phyloP scores from a whole-genome alignment of 495 filamentous ascomycete species.

The Hypoxylon fuscum region DNA sequence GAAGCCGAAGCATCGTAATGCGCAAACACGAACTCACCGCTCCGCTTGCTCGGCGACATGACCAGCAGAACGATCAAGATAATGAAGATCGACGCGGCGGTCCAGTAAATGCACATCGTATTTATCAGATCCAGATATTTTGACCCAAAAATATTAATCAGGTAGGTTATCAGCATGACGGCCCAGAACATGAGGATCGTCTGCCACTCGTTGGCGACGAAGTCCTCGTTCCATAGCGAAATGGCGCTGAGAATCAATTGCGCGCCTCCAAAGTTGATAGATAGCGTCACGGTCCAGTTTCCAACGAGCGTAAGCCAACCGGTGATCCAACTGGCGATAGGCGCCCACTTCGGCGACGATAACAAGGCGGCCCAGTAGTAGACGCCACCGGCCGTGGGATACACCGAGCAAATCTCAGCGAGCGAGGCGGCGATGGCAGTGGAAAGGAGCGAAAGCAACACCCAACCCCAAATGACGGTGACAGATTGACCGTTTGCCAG shows the following conservation, averaged over 20 bases:
- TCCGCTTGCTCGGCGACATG: slow-evolving; percentile 68
- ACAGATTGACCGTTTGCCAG: slow-evolving; percentile 70
- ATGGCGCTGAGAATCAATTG: slow-evolving; percentile 67
- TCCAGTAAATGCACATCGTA: slow-evolving; percentile 68
- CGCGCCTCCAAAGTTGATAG: slow-evolving; percentile 72
- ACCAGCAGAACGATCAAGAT: slow-evolving; percentile 68
- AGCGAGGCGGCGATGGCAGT: slow-evolving; percentile 67
- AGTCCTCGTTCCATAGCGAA: slow-evolving; percentile 61
- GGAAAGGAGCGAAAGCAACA: slow-evolving; percentile 67
- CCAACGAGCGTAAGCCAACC: slow-evolving; percentile 71
- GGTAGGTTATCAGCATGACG: slow-evolving; percentile 65
- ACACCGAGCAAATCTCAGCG: slow-evolving; percentile 73
- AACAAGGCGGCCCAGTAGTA: slow-evolving; percentile 75
- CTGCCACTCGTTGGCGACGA: slow-evolving; percentile 57
- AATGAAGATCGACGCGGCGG: slow-evolving; percentile 64
- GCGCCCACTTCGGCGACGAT: slow-evolving; percentile 62
- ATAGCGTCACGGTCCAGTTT: slow-evolving; percentile 72
- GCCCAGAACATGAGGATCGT: slow-evolving; percentile 72
- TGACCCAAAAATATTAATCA: slow-evolving; percentile 70
- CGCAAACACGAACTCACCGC: slow-evolving; percentile 67
- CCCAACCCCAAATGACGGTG: slow-evolving; percentile 61
- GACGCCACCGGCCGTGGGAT: slow-evolving; percentile 70
- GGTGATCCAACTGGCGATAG: slow-evolving; percentile 71
- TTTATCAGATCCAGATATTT: slow-evolving; percentile 66
- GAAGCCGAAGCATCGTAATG: slow-evolving; percentile 64